A percentile compares a stretch with the other conserved stretches of the same genome.
These are phyloP conservation scores for Leccinum olivaceopallidum DNA, from an alignment of 768 basidiomycete species.

Conservation along the genomic window DNA sequence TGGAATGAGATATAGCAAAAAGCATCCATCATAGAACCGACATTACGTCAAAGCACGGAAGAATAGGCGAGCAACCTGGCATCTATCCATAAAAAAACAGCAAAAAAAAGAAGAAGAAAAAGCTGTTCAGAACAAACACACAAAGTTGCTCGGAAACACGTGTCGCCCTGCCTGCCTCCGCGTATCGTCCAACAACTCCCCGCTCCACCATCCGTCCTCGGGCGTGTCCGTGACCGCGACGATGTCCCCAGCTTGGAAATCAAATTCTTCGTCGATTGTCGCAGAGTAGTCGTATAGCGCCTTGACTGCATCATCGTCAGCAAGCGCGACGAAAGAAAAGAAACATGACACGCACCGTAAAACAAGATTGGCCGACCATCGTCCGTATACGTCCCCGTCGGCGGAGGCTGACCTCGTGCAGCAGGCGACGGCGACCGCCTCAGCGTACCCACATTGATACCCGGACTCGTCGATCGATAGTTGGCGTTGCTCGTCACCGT, in stretches of 20 bases:
- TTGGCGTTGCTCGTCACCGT: constrained; percentile 10
- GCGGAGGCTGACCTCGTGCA: constrained; percentile 38
- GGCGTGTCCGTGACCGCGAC: constrained; percentile 94
- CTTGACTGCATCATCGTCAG: constrained; percentile 54
- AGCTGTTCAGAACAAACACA: constrained; percentile 63
- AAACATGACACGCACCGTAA: constrained; percentile 65
- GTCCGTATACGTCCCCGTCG: constrained; percentile 80
- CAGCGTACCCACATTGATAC: constrained; percentile 6
- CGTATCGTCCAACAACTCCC: constrained; percentile 77
- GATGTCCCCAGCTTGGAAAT: constrained; percentile 93
- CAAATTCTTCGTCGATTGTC: constrained; percentile 90
- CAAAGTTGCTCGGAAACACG: constrained; percentile 89
- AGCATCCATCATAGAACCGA: neutral
- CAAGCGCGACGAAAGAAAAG: neutral
- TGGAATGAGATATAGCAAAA: neutral
- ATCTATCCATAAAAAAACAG: neutral
- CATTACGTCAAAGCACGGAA: neutral
- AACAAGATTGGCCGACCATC: constrained; percentile 83
- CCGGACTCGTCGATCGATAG: constrained; percentile 48
- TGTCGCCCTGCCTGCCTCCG: constrained; percentile 70
- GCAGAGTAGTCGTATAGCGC: constrained; percentile 87
- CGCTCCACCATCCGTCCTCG: constrained; percentile 98
- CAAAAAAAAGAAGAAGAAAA: neutral
- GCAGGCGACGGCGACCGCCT: constrained; percentile 53
- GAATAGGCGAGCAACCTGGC: neutral